Evolutionary conservation across 2,329 filamentous ascomycete genomes (phyloP).

Genomic region (Aspergillaceae sp.): DNA sequence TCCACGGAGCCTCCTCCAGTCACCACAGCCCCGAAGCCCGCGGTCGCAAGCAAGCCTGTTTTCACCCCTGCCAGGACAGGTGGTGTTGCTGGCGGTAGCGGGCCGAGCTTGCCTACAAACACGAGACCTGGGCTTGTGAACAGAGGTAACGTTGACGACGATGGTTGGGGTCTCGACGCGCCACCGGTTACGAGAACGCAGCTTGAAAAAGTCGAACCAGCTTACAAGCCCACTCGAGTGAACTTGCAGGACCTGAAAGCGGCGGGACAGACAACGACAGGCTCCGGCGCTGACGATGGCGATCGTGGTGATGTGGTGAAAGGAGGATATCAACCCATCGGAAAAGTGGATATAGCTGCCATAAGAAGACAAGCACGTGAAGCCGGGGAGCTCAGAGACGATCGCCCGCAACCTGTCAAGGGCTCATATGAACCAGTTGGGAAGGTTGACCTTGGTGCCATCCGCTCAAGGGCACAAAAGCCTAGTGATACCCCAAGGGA

Average conservation of each 20-base stretch:
- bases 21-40: constrained; percentile 51
- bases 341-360: constrained; percentile 94
- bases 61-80: constrained; percentile 67
- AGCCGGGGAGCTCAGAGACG: constrained; percentile 51
- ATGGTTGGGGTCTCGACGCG: constrained; percentile 92
- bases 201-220: constrained; percentile 82
- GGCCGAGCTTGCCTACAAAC: constrained; percentile 57
- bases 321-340: constrained; percentile 85
- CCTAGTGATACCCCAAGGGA: constrained; percentile 29
- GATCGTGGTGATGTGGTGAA: constrained; percentile 58
- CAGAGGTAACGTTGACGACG: constrained; percentile 56
- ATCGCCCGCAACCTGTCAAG: constrained; percentile 77
- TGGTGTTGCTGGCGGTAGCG: constrained; percentile 45
- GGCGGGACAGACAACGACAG: constrained; percentile 54
- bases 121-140: constrained; percentile 43
- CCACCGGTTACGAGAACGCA: constrained; percentile 80
- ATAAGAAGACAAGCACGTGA: constrained; percentile 67
- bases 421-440: constrained; percentile 91
- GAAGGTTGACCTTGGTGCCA: constrained; percentile 94
- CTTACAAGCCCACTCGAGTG: constrained; percentile 92
- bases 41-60: constrained; percentile 77
- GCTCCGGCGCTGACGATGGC: constrained; percentile 40
- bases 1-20: constrained; percentile 50
- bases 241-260: constrained; percentile 79
- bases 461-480: constrained; percentile 72